A percentile compares a stretch with the other conserved stretches of the same genome.
Conservation (phyloP, 257 asterid genomes). For the Petrea volubilis region DNA sequence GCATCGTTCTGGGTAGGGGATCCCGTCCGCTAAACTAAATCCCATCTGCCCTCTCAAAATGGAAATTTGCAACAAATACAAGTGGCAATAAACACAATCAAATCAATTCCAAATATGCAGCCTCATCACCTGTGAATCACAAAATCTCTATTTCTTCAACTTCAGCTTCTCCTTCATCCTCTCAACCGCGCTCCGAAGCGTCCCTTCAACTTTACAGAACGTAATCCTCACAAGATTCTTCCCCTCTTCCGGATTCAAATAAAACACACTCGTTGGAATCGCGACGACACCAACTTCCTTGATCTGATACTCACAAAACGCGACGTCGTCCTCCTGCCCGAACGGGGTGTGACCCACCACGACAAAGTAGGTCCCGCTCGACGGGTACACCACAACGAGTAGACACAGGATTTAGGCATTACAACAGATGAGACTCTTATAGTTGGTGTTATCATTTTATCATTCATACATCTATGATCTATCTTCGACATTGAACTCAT, state of each 20-base stretch:
- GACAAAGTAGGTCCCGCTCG: slow-evolving; percentile 94
- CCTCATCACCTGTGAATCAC: too few relatives aligned
- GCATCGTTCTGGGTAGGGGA: too few relatives aligned
- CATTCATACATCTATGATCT: too few relatives aligned
- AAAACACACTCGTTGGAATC: slow-evolving; percentile 90
- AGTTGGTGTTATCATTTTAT: too few relatives aligned
- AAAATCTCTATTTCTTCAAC: slow-evolving; percentile 17
- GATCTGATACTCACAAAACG: slow-evolving; percentile 88
- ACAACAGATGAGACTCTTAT: too few relatives aligned
- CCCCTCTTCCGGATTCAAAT: slow-evolving; percentile 88
- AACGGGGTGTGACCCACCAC: slow-evolving; percentile 89
- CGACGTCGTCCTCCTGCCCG: slow-evolving; percentile 70
- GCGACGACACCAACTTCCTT: slow-evolving; percentile 96
- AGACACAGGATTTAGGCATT: too few relatives aligned
- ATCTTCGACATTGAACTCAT: too few relatives aligned
- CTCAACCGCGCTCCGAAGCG: slow-evolving; percentile 37
- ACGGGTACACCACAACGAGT: slow-evolving; percentile 71
- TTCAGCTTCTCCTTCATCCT: slow-evolving; percentile 42
- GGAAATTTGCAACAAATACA: too few relatives aligned
- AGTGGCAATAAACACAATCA: too few relatives aligned
- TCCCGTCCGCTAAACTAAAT: too few relatives aligned
- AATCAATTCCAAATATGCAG: too few relatives aligned
- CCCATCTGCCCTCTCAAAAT: too few relatives aligned
- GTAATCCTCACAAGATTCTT: slow-evolving; percentile 95
- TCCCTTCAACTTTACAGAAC: slow-evolving; percentile 78